phyloP scores from a whole-genome alignment of 495 filamentous ascomycete species.

The Apodospora peruviana region DNA sequence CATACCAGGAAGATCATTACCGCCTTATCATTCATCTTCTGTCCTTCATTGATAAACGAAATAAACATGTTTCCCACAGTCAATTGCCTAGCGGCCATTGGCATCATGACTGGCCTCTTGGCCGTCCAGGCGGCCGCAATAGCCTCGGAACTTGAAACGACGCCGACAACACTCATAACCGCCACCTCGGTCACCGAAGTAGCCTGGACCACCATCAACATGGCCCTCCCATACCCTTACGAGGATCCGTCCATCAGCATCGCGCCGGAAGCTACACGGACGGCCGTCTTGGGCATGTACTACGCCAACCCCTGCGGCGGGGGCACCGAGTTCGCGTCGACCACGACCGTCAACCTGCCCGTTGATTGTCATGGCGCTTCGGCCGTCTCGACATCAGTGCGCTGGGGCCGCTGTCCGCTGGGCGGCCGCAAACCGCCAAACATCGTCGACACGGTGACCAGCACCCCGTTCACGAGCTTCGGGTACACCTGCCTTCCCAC shows the following conservation, averaged over 20 bases:
- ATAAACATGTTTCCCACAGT: background rate
- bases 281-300: background rate
- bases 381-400: background rate
- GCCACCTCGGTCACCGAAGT: background rate
- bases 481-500: conserved; percentile 5
- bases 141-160: background rate
- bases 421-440: background rate
- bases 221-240: conserved; percentile 1
- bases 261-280: background rate
- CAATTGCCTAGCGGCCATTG: no score
- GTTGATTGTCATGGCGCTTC: conserved; percentile 7
- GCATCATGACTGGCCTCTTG: background rate
- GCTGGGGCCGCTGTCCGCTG: conserved; percentile 1
- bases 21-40: background rate
- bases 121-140: no score
- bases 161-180: background rate
- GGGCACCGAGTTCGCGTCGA: conserved; percentile 6
- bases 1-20: background rate
- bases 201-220: background rate
- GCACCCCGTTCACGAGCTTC: conserved; percentile 2
- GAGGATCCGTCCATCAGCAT: background rate
- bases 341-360: conserved; percentile 6
- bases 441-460: conserved; percentile 3
- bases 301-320: conserved; percentile 6
- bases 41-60: background rate